Conservation (phyloP, 768 basidiomycete species). For the Suillus placidus region DNA sequence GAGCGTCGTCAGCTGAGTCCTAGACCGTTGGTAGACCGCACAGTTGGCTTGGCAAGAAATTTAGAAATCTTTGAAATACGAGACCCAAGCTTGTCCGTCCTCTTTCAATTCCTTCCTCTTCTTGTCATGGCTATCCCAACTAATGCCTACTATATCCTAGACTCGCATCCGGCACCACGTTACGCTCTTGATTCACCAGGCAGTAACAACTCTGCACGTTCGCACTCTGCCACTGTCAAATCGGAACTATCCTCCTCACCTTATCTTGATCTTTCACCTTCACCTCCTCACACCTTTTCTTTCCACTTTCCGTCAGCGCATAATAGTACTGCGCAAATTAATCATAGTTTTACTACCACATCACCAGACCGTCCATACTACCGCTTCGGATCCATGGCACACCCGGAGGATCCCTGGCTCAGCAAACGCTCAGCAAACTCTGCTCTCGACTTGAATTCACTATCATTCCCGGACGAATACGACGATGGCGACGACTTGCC, state of each 20-base stretch:
- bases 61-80: slow-evolving; percentile 4
- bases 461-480: slow-evolving; percentile 63
- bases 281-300: slow-evolving; percentile 24
- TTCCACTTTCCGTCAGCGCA: slow-evolving; percentile 24
- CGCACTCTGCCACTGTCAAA: slow-evolving; percentile 25
- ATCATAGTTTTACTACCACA: background rate
- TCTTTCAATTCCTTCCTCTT: background rate
- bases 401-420: slow-evolving; percentile 27
- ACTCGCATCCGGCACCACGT: slow-evolving; percentile 12
- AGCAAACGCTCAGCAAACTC: slow-evolving; percentile 21
- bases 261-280: slow-evolving; percentile 24
- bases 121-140: background rate
- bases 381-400: slow-evolving; percentile 32
- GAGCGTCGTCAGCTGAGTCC: background rate
- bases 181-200: slow-evolving; percentile 6
- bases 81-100: background rate
- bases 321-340: background rate
- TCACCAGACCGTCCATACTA: slow-evolving; percentile 15
- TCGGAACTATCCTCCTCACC: slow-evolving; percentile 31
- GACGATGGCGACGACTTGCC: slow-evolving; percentile 60
- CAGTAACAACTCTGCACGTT: slow-evolving; percentile 11
- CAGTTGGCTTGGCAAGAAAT: slow-evolving; percentile 2
- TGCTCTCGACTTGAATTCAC: slow-evolving; percentile 29
- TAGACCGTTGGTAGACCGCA: no score
- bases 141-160: slow-evolving; percentile 5